Conservation (phyloP, 176 grass and related monocot genomes). For the Olyra latifolia region DNA sequence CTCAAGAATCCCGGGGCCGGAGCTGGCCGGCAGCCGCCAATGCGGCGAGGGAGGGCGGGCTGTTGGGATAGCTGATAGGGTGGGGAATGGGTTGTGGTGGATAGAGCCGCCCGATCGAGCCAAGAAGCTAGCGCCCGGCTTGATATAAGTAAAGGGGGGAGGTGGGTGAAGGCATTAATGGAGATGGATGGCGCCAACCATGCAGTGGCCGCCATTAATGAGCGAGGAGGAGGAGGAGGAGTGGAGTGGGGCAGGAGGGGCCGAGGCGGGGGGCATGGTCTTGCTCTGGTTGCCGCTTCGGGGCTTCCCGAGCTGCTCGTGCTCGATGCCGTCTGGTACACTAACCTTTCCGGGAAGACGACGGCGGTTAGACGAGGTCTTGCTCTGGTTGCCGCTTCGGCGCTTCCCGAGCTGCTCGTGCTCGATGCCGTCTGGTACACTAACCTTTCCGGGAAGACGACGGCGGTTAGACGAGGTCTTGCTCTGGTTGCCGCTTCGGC, state of each 20-base stretch:
- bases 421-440: not conserved
- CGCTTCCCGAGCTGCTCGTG: constrained; percentile 25
- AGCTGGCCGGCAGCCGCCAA: constrained; percentile 39
- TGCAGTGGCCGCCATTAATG: constrained; percentile 54
- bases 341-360: not conserved
- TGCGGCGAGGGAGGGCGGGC: not conserved
- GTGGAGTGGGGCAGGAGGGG: not conserved
- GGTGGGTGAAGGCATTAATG: constrained; percentile 58
- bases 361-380: not conserved
- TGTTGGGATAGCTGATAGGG: constrained; percentile 9
- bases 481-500: not conserved
- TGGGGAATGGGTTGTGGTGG: constrained; percentile 21
- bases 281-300: not conserved
- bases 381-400: not conserved
- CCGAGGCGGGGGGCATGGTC: not conserved
- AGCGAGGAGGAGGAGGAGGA: not conserved
- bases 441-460: not conserved
- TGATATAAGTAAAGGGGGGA: constrained; percentile 15
- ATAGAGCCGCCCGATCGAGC: not conserved
- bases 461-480: not conserved
- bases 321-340: not conserved
- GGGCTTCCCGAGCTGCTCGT: constrained; percentile 24
- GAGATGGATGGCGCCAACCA: constrained; percentile 35
- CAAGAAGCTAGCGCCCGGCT: constrained; percentile 11
- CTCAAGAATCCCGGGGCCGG: constrained; percentile 30